Evolutionary conservation across 306 rosid species (phyloP).

Genomic region (Malus sylvestris): DNA sequence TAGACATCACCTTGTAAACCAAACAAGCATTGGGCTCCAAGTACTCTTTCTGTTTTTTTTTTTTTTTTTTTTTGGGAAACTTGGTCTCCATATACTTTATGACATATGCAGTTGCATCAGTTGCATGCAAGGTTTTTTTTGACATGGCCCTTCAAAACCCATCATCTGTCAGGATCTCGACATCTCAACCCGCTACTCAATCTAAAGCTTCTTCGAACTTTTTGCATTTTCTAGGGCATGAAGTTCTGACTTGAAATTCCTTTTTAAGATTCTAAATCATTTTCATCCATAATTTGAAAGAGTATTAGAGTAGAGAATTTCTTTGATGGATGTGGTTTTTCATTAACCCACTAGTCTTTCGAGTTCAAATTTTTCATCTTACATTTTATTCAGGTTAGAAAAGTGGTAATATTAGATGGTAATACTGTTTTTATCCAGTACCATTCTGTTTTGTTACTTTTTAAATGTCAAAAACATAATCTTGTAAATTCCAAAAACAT

Average conservation of each 20-base stretch:
- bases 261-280: no score
- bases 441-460: not conserved
- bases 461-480: no score
- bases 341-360: no score
- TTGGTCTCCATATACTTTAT: slow-evolving; percentile 53
- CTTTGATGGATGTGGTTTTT: no score
- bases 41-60: slow-evolving; percentile 15
- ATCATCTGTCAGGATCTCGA: not conserved
- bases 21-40: slow-evolving; percentile 42
- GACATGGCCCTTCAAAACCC: not conserved
- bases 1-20: slow-evolving; percentile 19
- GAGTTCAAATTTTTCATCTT: no score
- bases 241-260: not conserved
- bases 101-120: slow-evolving; percentile 5
- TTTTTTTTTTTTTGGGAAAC: no score
- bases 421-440: not conserved
- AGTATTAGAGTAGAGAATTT: no score
- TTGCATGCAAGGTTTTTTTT: not conserved
- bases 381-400: no score
- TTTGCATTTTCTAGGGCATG: not conserved
- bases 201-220: not conserved
- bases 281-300: no score
- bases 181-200: not conserved
- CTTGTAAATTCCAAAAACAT: no score
- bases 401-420: not conserved